A percentile compares a stretch with the other conserved stretches of the same genome.
These are phyloP conservation scores for Elongisporangium prolatum DNA, from an alignment of 352 stramenopile genomes.

Conservation along the genomic window DNA sequence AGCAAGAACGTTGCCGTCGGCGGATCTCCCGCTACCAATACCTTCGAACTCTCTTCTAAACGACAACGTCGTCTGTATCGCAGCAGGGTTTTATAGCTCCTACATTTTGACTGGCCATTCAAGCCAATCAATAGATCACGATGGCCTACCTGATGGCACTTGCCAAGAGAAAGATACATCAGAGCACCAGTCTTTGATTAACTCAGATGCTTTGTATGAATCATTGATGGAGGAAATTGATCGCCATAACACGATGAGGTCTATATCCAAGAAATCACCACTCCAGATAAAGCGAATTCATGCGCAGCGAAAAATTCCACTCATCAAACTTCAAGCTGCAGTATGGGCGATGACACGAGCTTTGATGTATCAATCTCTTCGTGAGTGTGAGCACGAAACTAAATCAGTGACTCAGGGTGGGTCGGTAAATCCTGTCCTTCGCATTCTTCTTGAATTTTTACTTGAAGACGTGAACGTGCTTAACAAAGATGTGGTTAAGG, in stretches of 20 bases:
- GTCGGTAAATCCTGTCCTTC: constrained; percentile 47
- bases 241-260: constrained; percentile 21
- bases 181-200: constrained; percentile 50
- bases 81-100: constrained; percentile 85
- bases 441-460: constrained; percentile 48
- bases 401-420: constrained; percentile 5
- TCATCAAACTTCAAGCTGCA: constrained; percentile 74
- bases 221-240: constrained; percentile 88
- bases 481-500: constrained; percentile 14
- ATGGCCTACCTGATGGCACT: constrained; percentile 25
- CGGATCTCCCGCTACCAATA: constrained; percentile 73
- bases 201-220: constrained; percentile 77
- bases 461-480: constrained; percentile 58
- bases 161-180: constrained; percentile 49
- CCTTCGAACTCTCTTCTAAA: constrained; percentile 69
- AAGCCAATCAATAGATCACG: constrained; percentile 25
- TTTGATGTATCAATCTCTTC: constrained; percentile 79
- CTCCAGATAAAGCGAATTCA: constrained; percentile 45
- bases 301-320: constrained; percentile 45
- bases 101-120: constrained; percentile 84
- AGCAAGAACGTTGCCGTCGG: constrained; percentile 70
- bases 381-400: constrained; percentile 9
- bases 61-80: constrained; percentile 79
- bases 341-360: constrained; percentile 74
- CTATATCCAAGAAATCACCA: constrained; percentile 12